Percentiles rank a stretch among this genome's conserved stretches.
Conservation (phyloP, 148 eudicot species). For the Camellia japonica region DNA sequence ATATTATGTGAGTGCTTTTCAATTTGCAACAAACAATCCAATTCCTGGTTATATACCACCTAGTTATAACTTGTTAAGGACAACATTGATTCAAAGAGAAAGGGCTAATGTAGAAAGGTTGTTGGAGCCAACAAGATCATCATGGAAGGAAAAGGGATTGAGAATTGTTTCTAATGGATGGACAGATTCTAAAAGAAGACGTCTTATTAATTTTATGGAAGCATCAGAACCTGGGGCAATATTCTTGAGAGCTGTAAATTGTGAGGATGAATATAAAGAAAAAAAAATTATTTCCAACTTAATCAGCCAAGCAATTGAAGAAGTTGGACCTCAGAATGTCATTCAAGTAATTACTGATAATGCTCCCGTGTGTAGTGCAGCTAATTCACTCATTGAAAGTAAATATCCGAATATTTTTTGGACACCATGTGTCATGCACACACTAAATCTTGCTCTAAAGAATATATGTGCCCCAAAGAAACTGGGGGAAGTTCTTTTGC, state of each 20-base stretch:
- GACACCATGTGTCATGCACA: neutral
- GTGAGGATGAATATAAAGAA: neutral
- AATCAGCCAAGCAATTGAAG: neutral
- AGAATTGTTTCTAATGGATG: slow-evolving; percentile 27
- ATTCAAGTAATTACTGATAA: slow-evolving; percentile 8
- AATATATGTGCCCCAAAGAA: too few relatives aligned
- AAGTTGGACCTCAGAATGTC: neutral
- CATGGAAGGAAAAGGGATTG: slow-evolving; percentile 9
- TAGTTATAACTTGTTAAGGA: slow-evolving; percentile 15
- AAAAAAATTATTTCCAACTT: neutral
- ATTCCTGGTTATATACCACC: slow-evolving; percentile 19
- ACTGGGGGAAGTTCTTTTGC: neutral
- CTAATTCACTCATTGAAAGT: neutral
- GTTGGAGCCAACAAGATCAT: neutral
- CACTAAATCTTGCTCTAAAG: neutral
- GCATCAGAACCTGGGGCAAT: neutral
- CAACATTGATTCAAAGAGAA: slow-evolving; percentile 19
- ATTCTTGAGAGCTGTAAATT: neutral
- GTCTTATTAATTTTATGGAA: slow-evolving; percentile 25
- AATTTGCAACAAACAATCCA: slow-evolving; percentile 7
- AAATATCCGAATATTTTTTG: neutral
- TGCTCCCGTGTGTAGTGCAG: neutral
- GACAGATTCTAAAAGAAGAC: slow-evolving; percentile 28
- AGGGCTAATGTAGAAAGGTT: slow-evolving; percentile 11
- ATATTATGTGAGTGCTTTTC: slow-evolving; percentile 10